These are phyloP conservation scores for Agaricales sp. DNA, from an alignment of 1,284 basidiomycete genomes.

Conservation along the genomic window DNA sequence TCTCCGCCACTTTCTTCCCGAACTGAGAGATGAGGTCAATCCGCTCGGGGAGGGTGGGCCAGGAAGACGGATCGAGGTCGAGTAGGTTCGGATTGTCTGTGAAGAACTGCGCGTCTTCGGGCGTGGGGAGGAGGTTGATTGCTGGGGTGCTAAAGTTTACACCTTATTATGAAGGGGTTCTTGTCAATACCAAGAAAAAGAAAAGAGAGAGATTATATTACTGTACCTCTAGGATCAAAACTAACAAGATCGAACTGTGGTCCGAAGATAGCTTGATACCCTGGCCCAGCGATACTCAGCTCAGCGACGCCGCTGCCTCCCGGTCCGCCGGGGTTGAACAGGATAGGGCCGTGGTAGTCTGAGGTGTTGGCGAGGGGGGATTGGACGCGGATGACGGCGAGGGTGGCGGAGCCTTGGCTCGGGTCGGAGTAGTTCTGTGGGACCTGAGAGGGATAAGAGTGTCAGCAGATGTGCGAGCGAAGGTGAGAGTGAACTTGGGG, in stretches of 20 bases:
- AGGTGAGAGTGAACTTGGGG: too few relatives aligned
- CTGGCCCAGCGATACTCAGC: not conserved
- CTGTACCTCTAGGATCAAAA: constrained; percentile 22
- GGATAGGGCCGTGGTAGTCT: constrained; percentile 20
- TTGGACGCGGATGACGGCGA: constrained; percentile 18
- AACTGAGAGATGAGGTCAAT: constrained; percentile 12
- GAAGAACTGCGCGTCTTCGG: not conserved
- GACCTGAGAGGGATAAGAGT: constrained; percentile 13
- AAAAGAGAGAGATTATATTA: too few relatives aligned
- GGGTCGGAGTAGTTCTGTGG: constrained; percentile 21
- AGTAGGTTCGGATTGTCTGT: not conserved
- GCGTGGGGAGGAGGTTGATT: not conserved
- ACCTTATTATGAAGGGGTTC: constrained; percentile 11
- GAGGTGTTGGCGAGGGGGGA: constrained; percentile 13
- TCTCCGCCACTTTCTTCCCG: constrained; percentile 14
- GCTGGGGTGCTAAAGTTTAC: not conserved
- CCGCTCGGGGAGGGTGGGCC: too few relatives aligned
- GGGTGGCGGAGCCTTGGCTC: constrained; percentile 14
- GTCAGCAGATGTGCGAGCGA: not conserved
- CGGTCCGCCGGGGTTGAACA: too few relatives aligned
- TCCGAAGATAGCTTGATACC: constrained; percentile 12
- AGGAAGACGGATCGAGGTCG: too few relatives aligned
- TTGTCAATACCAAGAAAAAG: constrained; percentile 1
- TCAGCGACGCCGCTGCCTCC: too few relatives aligned
- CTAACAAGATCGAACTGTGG: constrained; percentile 21